A percentile compares a stretch with the other conserved stretches of the same genome.
These are phyloP conservation scores for Dalbergia cultrata DNA, from an alignment of 306 rosid species.

Conservation along the genomic window DNA sequence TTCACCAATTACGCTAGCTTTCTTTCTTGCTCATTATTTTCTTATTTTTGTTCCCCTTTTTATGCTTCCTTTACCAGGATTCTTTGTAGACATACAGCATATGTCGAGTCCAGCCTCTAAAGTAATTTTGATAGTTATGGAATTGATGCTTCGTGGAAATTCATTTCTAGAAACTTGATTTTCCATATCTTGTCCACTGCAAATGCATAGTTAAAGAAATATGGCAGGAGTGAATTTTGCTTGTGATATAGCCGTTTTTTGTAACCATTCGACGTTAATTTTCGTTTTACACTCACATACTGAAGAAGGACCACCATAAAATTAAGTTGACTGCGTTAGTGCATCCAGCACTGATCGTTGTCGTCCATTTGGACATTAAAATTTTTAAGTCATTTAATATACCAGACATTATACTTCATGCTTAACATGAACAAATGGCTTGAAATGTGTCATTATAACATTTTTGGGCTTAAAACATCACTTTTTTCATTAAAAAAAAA, in stretches of 20 bases:
- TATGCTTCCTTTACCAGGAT: not conserved
- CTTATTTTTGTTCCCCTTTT: not conserved
- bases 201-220: not conserved
- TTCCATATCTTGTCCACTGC: not conserved
- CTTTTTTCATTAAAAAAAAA: no score
- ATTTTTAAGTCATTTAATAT: no score
- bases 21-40: constrained; percentile 3
- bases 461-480: no score
- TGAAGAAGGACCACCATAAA: not conserved
- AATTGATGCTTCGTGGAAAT: constrained; percentile 35
- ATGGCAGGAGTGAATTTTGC: not conserved
- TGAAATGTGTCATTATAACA: no score
- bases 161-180: not conserved
- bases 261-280: not conserved
- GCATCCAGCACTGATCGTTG: no score
- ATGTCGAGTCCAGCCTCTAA: constrained; percentile 29
- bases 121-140: constrained; percentile 15
- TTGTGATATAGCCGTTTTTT: not conserved
- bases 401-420: no score
- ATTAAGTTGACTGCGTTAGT: not conserved
- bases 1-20: constrained; percentile 10
- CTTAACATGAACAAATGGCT: no score
- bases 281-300: not conserved
- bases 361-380: no score
- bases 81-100: constrained; percentile 19